phyloP scores from a whole-genome alignment of 768 basidiomycete species.

The Trametes punicea region DNA sequence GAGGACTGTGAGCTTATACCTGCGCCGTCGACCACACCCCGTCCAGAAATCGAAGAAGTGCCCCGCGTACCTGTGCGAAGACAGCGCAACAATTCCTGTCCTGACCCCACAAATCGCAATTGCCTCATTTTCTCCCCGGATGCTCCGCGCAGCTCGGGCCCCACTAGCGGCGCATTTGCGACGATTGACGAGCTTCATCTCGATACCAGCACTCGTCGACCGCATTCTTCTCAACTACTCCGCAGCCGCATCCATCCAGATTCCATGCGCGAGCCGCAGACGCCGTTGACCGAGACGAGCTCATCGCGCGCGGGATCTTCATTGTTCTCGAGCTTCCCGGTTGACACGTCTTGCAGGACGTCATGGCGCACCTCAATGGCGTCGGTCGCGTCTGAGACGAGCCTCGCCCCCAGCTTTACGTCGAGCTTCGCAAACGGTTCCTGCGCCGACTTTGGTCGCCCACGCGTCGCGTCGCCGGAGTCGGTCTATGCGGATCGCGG shows the following conservation, averaged over 20 bases:
- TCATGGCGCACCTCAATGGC: slow-evolving; percentile 27
- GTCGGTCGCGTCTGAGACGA: slow-evolving; percentile 7
- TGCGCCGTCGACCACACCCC: background rate
- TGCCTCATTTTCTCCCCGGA: slow-evolving; percentile 24
- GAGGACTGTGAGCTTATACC: slow-evolving; percentile 45
- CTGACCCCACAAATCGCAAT: slow-evolving; percentile 27
- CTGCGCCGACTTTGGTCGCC: slow-evolving; percentile 17
- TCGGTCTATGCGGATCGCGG: slow-evolving; percentile 9
- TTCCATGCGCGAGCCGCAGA: slow-evolving; percentile 1
- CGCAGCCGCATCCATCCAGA: background rate
- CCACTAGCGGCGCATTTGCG: background rate
- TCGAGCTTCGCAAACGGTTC: slow-evolving; percentile 17
- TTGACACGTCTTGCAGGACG: slow-evolving; percentile 21
- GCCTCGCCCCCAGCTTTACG: slow-evolving; percentile 15
- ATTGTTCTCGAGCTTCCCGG: slow-evolving; percentile 24
- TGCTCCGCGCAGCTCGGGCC: slow-evolving; percentile 3
- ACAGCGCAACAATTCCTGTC: slow-evolving; percentile 24
- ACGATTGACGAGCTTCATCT: background rate
- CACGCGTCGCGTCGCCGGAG: slow-evolving; percentile 1
- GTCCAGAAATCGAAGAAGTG: slow-evolving; percentile 6
- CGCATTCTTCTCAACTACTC: background rate
- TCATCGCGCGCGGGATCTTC: slow-evolving; percentile 24
- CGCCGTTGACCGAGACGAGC: slow-evolving; percentile 4
- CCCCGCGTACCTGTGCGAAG: slow-evolving; percentile 20
- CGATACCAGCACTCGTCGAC: background rate